Evolutionary conservation across 2,329 filamentous ascomycete species (phyloP), one percentile per base, ranked within the genome.

Genomic region (Colletotrichum sp.): DNA sequence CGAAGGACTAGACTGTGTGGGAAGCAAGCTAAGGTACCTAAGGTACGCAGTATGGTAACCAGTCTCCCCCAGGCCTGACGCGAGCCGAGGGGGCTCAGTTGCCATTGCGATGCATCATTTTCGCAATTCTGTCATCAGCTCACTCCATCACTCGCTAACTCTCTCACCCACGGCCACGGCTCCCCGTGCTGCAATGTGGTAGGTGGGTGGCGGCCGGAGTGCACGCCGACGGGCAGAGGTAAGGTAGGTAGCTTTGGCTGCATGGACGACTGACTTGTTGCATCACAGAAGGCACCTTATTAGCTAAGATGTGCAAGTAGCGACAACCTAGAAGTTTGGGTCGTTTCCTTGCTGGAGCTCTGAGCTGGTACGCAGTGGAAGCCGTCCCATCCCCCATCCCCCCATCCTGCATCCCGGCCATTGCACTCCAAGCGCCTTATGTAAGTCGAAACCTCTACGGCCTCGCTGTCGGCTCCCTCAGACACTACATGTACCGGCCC

Each of bases 121-220:
- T 76, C 59, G 74, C 70, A 28, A 74, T 76, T 66, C 70, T 76
- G 73, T 68, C 70, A 73, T 75, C 73, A 75, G 73, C 73, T 75
- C 64, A 73, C 70, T 36, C 57, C 64, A 73, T 75, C 73, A 26
- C 30, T 59, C 24, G 12, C 55, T 28, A 26, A 26, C 55, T 28
- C 55, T 13, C 55, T 28, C 43, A 21, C 6, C 12, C 43, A 52
- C n/a, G 43, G n/a, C 43, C 43, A 52, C 43, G 59, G 52, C n/a
- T 34, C 26, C 71, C 36, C 59, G 39, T 43, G 28, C n/a, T 48
- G 68, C 36, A 16, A 16, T 28, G 24, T 59, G 43, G 43, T 52
- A 52, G n/a, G 43, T 21, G n/a, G n/a, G 43, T 52, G 28, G 55
- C 30, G 30, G 30, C 59, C 28, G 30, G 59, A 61, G 59, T 34